phyloP scores from a whole-genome alignment of 2,329 filamentous ascomycete genomes.

The Xylariaceae sp. region DNA sequence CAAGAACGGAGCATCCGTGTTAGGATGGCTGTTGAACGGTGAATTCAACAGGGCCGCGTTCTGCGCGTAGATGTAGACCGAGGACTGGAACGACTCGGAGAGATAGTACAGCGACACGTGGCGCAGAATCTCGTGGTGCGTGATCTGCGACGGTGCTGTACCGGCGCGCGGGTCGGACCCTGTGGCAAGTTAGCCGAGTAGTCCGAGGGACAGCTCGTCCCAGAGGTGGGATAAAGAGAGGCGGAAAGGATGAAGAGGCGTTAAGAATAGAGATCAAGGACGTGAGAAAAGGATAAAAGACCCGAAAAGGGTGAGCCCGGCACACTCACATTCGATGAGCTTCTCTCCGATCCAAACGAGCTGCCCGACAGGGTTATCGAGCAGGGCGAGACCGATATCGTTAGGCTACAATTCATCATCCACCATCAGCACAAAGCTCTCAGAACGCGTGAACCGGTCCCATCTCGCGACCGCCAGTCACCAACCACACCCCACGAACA shows the following conservation, averaged over 20 bases:
- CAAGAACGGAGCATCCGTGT: slow-evolving; percentile 24
- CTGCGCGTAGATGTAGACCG: slow-evolving; percentile 42
- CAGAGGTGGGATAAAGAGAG: too few relatives aligned
- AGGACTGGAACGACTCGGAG: slow-evolving; percentile 29
- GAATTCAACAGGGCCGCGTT: slow-evolving; percentile 40
- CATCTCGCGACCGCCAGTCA: too few relatives aligned
- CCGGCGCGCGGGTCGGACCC: slow-evolving; percentile 25
- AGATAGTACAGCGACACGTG: slow-evolving; percentile 25
- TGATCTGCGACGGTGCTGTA: slow-evolving; percentile 17
- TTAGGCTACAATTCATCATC: slow-evolving; percentile 17
- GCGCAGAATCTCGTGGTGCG: slow-evolving; percentile 17
- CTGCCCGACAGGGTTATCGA: slow-evolving; percentile 29
- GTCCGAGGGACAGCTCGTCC: too few relatives aligned
- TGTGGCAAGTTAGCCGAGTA: not conserved
- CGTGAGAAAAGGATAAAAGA: too few relatives aligned
- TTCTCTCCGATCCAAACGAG: slow-evolving; percentile 24
- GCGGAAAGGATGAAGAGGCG: too few relatives aligned
- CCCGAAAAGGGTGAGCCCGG: too few relatives aligned
- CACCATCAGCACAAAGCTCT: not conserved
- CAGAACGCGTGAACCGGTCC: not conserved
- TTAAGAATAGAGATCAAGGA: too few relatives aligned
- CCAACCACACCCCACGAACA: too few relatives aligned
- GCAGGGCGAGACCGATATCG: slow-evolving; percentile 23
- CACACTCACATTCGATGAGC: slow-evolving; percentile 7
- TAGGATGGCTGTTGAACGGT: slow-evolving; percentile 37